Percentiles rank a stretch among this genome's conserved stretches.
These are phyloP conservation scores for Croton laevigatus DNA, from an alignment of 441 rosid species.

Conservation along the genomic window DNA sequence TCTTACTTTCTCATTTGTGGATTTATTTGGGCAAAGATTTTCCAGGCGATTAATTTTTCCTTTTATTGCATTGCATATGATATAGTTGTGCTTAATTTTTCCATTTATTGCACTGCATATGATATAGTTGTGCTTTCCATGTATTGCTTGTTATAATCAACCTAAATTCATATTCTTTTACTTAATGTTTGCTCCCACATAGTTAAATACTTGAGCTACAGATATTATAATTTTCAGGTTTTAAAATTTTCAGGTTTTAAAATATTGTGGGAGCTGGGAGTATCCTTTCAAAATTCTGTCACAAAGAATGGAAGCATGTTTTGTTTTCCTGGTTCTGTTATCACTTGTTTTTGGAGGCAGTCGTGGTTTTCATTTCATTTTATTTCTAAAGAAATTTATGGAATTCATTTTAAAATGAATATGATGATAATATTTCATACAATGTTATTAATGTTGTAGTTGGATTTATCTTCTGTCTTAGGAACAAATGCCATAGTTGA, in stretches of 20 bases:
- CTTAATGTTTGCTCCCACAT: background rate
- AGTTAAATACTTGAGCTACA: background rate
- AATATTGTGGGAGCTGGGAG: background rate
- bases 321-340: background rate
- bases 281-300: background rate
- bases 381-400: background rate
- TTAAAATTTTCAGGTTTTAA: background rate
- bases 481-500: no score
- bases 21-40: slow-evolving; percentile 21
- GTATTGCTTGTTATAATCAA: background rate
- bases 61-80: background rate
- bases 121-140: background rate
- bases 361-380: background rate
- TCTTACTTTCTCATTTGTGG: slow-evolving; percentile 23
- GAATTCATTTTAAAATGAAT: background rate
- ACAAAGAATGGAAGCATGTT: background rate
- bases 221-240: background rate
- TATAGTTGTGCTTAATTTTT: background rate
- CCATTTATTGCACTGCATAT: background rate
- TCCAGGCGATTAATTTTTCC: slow-evolving; percentile 12
- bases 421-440: no score
- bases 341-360: background rate
- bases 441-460: no score
- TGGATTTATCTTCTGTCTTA: no score
- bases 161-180: background rate